Conservation (phyloP, 805 yeast species). For the Saturnispora gosingensis region DNA sequence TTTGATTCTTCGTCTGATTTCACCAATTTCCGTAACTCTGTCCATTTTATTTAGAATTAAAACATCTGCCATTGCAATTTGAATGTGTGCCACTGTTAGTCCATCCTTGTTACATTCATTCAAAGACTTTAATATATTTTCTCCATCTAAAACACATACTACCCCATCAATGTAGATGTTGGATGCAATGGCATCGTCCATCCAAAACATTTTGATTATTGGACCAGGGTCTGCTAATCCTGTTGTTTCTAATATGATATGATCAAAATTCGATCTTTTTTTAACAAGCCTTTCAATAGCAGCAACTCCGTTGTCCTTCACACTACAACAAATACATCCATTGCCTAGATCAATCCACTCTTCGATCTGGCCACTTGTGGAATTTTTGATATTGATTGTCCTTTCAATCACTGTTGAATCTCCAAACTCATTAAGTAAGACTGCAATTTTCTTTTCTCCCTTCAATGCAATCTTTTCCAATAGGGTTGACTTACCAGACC, state of each 20-base stretch:
- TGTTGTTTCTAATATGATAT: constrained; percentile 87
- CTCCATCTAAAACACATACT: constrained; percentile 74
- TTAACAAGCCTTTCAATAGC: constrained; percentile 86
- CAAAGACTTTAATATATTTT: constrained; percentile 54
- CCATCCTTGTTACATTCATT: constrained; percentile 29
- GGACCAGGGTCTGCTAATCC: constrained; percentile 98
- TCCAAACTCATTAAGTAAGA: constrained; percentile 87
- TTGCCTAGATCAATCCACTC: constrained; percentile 97
- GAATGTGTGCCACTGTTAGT: constrained; percentile 77
- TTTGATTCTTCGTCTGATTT: constrained; percentile 29
- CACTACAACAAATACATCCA: constrained; percentile 95
- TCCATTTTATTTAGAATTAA: constrained; percentile 77
- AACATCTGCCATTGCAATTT: constrained; percentile 83
- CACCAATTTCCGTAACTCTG: constrained; percentile 17
- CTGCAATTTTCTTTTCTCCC: constrained; percentile 72
- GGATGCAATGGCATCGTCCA: constrained; percentile 80
- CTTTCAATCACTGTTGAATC: constrained; percentile 86
- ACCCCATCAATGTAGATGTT: constrained; percentile 87
- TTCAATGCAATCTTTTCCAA: constrained; percentile 63
- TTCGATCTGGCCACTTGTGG: constrained; percentile 49
- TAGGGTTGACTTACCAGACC: constrained; percentile 88
- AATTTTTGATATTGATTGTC: constrained; percentile 58
- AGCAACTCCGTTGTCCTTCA: constrained; percentile 86
- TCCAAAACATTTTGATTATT: constrained; percentile 95
- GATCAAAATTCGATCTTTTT: constrained; percentile 62